Percentiles rank a stretch among this genome's conserved stretches.
Conservation (phyloP, 1,284 basidiomycete species). For the Boletus sp. region DNA sequence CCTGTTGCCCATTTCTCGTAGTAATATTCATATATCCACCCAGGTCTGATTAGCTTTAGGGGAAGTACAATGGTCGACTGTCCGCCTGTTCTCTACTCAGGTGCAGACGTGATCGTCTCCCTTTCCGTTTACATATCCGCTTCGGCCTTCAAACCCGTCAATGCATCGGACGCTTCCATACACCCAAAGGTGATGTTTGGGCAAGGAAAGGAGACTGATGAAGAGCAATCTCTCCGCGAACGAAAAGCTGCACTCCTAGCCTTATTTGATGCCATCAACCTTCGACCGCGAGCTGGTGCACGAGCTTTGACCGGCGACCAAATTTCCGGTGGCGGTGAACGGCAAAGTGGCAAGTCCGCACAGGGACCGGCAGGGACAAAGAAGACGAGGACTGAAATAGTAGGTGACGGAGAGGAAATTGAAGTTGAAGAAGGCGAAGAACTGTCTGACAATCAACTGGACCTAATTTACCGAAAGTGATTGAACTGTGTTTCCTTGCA, state of each 20-base stretch:
- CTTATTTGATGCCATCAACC: conserved; percentile 60
- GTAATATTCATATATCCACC: conserved; percentile 1
- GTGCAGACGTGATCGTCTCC: conserved; percentile 67
- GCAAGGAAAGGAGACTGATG: conserved; percentile 70
- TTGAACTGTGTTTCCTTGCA: background rate
- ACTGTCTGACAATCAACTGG: conserved; percentile 72
- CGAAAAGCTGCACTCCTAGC: conserved; percentile 66
- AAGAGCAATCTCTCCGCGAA: conserved; percentile 72
- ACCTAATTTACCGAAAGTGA: conserved; percentile 79
- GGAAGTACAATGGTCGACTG: conserved; percentile 69
- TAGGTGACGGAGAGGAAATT: conserved; percentile 63
- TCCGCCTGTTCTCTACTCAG: conserved; percentile 58
- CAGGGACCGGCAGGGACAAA: conserved; percentile 24
- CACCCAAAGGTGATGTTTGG: conserved; percentile 45
- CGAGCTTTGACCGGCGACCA: conserved; percentile 25
- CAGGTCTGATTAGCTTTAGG: conserved; percentile 60
- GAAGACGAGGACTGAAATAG: conserved; percentile 48
- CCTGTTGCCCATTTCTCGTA: background rate
- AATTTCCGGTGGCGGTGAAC: conserved; percentile 14
- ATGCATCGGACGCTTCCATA: conserved; percentile 33
- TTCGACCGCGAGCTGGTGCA: conserved; percentile 51
- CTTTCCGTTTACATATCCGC: conserved; percentile 62
- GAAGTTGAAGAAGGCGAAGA: conserved; percentile 78
- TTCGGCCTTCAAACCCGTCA: conserved; percentile 57
- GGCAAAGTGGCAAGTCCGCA: conserved; percentile 36